These are phyloP conservation scores for Collariella sp. DNA, from an alignment of 495 filamentous ascomycete species.

Conservation along the genomic window DNA sequence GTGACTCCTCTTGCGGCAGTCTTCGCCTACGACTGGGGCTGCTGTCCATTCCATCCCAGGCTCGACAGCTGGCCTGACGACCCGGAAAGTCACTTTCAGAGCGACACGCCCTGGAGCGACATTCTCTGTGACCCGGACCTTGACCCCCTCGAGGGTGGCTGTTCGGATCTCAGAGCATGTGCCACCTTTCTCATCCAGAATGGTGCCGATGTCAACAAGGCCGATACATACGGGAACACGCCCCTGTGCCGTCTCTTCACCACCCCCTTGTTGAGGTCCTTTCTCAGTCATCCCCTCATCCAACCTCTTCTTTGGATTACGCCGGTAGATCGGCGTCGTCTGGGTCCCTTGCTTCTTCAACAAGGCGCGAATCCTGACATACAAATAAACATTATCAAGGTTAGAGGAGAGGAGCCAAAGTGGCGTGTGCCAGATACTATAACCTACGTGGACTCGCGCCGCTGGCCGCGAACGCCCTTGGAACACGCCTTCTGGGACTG, in stretches of 20 bases:
- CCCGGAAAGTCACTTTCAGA: too few species aligned
- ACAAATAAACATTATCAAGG: background rate
- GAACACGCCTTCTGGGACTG: conserved; percentile 2
- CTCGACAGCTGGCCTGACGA: too few species aligned
- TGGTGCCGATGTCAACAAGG: background rate
- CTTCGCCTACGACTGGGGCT: background rate
- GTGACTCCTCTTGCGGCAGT: background rate
- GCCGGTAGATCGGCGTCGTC: background rate
- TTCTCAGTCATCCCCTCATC: background rate
- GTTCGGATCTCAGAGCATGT: background rate
- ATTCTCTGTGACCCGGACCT: background rate
- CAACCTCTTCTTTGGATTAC: background rate
- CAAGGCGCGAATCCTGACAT: background rate
- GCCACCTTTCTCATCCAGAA: background rate
- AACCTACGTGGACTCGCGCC: background rate
- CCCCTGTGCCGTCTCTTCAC: background rate
- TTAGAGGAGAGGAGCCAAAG: background rate
- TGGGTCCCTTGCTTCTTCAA: background rate
- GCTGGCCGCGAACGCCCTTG: background rate
- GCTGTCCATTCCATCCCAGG: background rate
- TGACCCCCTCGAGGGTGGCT: background rate
- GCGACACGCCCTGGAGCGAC: too few species aligned
- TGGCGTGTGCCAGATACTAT: background rate
- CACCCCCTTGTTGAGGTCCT: background rate
- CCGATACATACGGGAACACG: background rate